phyloP scores from a whole-genome alignment of 2,329 filamentous ascomycete genomes.

The Emmonsiellopsis sp. region DNA sequence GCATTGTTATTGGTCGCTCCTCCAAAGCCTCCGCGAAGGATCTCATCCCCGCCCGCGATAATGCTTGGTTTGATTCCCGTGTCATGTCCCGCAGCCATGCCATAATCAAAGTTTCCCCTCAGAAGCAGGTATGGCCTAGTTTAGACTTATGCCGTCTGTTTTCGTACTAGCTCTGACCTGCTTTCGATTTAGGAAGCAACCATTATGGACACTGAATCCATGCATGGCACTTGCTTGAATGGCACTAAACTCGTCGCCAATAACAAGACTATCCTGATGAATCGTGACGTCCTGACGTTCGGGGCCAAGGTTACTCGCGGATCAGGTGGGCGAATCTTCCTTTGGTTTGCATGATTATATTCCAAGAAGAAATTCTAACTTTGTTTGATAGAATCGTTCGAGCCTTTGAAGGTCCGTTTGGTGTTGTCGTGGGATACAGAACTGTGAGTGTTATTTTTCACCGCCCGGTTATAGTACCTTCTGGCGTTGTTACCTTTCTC shows the following conservation, averaged over 20 bases:
- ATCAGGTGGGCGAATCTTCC: slow-evolving; percentile 23
- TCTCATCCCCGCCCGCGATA: slow-evolving; percentile 27
- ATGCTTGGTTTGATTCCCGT: slow-evolving; percentile 38
- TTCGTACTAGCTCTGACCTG: background rate
- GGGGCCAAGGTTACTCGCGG: slow-evolving; percentile 43
- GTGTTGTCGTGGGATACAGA: slow-evolving; percentile 22
- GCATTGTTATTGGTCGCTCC: slow-evolving; percentile 31
- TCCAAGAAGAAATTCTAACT: background rate
- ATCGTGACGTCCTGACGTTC: slow-evolving; percentile 33
- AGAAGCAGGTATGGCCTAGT: slow-evolving; percentile 19
- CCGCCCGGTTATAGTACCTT: background rate
- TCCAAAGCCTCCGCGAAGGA: slow-evolving; percentile 31
- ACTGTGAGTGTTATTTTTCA: slow-evolving; percentile 10
- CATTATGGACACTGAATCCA: slow-evolving; percentile 49
- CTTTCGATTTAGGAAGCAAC: slow-evolving; percentile 28
- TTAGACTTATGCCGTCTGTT: background rate
- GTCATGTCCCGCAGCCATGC: slow-evolving; percentile 42
- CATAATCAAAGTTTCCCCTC: slow-evolving; percentile 20
- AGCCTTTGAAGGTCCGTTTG: slow-evolving; percentile 24
- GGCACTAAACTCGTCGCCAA: slow-evolving; percentile 31
- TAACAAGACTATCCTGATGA: slow-evolving; percentile 30
- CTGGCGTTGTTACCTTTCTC: background rate
- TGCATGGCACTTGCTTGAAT: slow-evolving; percentile 55
- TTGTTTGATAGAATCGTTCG: slow-evolving; percentile 20
- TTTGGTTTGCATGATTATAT: background rate